Conservation (phyloP, 257 asterid species). For the Misopates orontium region DNA sequence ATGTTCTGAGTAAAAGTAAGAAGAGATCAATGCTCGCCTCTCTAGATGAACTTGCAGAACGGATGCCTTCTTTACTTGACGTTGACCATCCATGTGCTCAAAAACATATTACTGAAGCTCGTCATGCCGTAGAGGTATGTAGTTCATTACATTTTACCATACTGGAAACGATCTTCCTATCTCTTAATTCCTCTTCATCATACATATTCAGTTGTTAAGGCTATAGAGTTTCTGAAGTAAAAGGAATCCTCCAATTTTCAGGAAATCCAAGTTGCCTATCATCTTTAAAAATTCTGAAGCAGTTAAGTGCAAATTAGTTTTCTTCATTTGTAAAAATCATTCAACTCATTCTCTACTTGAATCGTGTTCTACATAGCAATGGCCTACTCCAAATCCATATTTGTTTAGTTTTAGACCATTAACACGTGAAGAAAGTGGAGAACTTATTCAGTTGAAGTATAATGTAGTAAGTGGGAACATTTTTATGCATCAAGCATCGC, state of each 20-base stretch:
- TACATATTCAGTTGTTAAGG: background rate
- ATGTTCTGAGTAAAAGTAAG: constrained; percentile 71
- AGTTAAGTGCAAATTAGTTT: background rate
- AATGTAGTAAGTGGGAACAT: background rate
- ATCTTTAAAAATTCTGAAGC: constrained; percentile 5
- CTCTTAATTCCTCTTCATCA: constrained; percentile 15
- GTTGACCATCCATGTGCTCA: constrained; percentile 95
- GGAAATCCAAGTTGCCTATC: background rate
- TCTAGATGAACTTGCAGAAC: constrained; percentile 78
- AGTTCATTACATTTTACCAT: constrained; percentile 3
- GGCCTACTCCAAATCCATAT: too few relatives aligned
- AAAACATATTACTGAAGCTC: constrained; percentile 84
- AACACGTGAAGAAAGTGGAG: background rate
- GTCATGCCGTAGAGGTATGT: constrained; percentile 74
- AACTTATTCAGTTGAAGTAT: background rate
- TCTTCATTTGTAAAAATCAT: background rate
- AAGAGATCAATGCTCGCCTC: constrained; percentile 69
- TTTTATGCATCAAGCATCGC: background rate
- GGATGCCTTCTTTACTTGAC: constrained; percentile 93
- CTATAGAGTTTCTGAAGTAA: background rate
- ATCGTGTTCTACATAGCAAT: background rate
- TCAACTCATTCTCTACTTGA: background rate
- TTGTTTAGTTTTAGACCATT: background rate
- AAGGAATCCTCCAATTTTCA: constrained; percentile 4
- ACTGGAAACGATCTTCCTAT: constrained; percentile 4